These are phyloP conservation scores for Candida glucosophila DNA, from an alignment of 1,139 yeast species.

Conservation along the genomic window DNA sequence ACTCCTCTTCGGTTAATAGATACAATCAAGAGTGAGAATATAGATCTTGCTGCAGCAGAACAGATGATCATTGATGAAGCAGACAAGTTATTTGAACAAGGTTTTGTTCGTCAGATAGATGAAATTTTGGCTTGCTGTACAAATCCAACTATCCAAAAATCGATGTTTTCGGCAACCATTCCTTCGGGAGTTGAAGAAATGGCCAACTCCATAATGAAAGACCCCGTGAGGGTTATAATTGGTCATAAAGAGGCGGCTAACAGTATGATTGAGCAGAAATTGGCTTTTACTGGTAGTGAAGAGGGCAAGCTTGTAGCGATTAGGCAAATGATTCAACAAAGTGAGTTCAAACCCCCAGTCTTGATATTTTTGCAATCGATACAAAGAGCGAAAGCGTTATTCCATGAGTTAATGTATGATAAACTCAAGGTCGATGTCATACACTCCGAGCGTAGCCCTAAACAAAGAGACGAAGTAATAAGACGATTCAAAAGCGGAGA, in stretches of 20 bases:
- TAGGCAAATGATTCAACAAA: conserved; percentile 76
- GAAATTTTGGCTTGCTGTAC: conserved; percentile 66
- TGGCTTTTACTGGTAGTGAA: conserved; percentile 86
- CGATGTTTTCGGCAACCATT: conserved; percentile 91
- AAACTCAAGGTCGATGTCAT: conserved; percentile 89
- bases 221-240: conserved; percentile 77
- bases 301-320: conserved; percentile 90
- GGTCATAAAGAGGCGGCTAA: conserved; percentile 96
- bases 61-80: conserved; percentile 90
- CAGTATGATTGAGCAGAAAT: conserved; percentile 69
- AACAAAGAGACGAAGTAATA: conserved; percentile 80
- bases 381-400: conserved; percentile 88
- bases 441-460: conserved; percentile 88
- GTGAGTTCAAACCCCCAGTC: conserved; percentile 88
- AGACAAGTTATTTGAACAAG: conserved; percentile 84
- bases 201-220: conserved; percentile 76
- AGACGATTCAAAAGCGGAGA: conserved; percentile 83
- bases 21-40: conserved; percentile 51
- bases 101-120: conserved; percentile 89
- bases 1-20: conserved; percentile 89
- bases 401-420: conserved; percentile 86
- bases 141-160: conserved; percentile 45
- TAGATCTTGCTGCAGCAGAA: conserved; percentile 56
- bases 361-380: conserved; percentile 88
- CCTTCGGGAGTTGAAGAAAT: conserved; percentile 90